Base-by-base conservation (phyloP, 768 basidiomycete species). In the Lactarius vividus region DNA sequence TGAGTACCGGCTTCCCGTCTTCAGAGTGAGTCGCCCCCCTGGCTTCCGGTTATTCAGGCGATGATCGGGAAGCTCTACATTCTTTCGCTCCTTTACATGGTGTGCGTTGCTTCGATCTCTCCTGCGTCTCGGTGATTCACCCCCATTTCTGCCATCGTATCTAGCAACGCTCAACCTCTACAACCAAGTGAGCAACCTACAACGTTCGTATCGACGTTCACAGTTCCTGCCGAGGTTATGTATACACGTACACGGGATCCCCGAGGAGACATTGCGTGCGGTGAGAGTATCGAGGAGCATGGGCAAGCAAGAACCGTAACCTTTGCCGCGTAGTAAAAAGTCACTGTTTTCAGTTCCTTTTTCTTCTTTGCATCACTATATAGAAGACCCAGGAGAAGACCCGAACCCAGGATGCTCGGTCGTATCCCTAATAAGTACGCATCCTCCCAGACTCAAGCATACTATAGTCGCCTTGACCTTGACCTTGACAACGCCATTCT, bases 51-150 rank as follows among this genome's bases (percentile, higher is more conserved):
- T 6, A 3, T 62, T 35, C 60, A 62, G 13, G 56, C 42, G 11
- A 28, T 54, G 61, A 20, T 58, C 3, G 65, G 65, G 33, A 66
- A 66, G 65, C 65, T 66, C 44, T 66, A 66, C 33, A 55, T 62
- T 39, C 60, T 66, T 20, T 66, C 65, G 1, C 56, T 66, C 46
- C 42, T 57, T 28, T 57, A 62, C 39, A 57, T 42, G 8, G 39
- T 62, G 65, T 66, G 49, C 33, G 64, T 28, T 7, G 16, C 28
- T 20, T 33, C 54, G 3, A 23, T 55, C 9, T 42, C 3, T 1
- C 49, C 31, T 13, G 6, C 18, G 33, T 39, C 40, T 59, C 20
- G 26, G 26, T 16, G 15, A 6, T n/a, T 26, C 7, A 18, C 39
- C 1, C 35, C 35, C 31, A 37, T 23, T 52, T 42, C 46, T 61